Evolutionary conservation across 768 basidiomycete genomes (phyloP), one percentile per base, ranked within the genome.

Genomic region (Saitozyma podzolica): DNA sequence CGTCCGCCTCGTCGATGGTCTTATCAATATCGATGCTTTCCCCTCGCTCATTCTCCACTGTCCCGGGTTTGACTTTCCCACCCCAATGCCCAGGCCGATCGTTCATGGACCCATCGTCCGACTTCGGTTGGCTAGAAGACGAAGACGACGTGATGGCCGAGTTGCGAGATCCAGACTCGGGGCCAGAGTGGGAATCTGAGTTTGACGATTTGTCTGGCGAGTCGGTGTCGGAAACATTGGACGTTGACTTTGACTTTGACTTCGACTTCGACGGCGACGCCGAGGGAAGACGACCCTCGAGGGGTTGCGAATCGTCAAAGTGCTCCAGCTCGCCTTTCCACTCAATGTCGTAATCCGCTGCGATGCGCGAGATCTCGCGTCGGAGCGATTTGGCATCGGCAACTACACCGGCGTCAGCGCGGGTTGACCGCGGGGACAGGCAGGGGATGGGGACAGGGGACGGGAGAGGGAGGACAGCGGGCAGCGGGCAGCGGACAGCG

Each of bases 341-440:
- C 41, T 78, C 75, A 56, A 82, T 75, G 65, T 86, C 85, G 61
- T 88, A 88, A 75, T 88, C 87, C 66, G 84, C 82, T 37, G 85
- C 84, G 62, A 88, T 86, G 56, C 82, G 80, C 39, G 80, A 76
- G 59, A 88, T 87, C 66, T 88, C 86, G 54, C 77, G 78, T 43
- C 82, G 79, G 42, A 88, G 71, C 6, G 77, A 71, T 72, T 82
- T 85, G 37, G 79, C 82, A 70, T 88, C 86, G 9, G 77, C 74
- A 6, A 84, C 76, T 40, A 85, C 77, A 47, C 10, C 40, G 43
- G 45, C 43, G 54, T 60, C 56, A 64, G 65, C 65, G 45, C n/a
- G 29, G 29, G 29, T 29, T 29, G n/a, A n/a, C n/a, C n/a, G n/a
- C n/a, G n/a, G n/a, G n/a, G n/a, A n/a, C n/a, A n/a, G n/a, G n/a